These are phyloP conservation scores for Omphalotus guepiniiformis DNA, from an alignment of 768 basidiomycete genomes.

Conservation along the genomic window DNA sequence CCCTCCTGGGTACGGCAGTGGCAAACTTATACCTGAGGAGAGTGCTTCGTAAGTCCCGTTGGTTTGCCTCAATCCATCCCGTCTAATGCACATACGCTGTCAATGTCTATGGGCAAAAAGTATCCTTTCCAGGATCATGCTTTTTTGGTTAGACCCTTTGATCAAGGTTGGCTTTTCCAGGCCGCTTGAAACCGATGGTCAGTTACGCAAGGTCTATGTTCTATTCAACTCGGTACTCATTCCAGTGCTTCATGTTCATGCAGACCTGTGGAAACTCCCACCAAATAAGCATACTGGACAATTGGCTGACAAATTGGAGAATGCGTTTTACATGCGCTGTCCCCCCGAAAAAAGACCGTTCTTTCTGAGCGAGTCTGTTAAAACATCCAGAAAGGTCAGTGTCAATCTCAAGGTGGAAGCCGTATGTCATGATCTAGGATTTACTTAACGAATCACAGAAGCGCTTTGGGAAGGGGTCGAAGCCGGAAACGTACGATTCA, in stretches of 20 bases:
- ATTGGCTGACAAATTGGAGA: slow-evolving; percentile 35
- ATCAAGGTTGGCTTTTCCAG: slow-evolving; percentile 34
- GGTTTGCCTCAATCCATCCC: background rate
- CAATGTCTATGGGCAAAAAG: too few species aligned
- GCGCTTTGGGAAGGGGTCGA: background rate
- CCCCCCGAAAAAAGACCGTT: slow-evolving; percentile 34
- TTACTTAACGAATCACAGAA: background rate
- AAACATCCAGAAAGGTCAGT: background rate
- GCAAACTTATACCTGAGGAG: slow-evolving; percentile 14
- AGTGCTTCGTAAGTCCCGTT: slow-evolving; percentile 12
- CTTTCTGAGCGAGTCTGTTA: background rate
- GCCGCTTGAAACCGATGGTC: slow-evolving; percentile 34
- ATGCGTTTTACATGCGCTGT: slow-evolving; percentile 39
- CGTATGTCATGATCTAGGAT: background rate
- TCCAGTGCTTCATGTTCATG: too few species aligned
- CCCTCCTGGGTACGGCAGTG: slow-evolving; percentile 13
- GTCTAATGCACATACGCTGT: too few species aligned
- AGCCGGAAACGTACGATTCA: slow-evolving; percentile 7
- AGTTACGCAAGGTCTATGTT: background rate
- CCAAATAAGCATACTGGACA: slow-evolving; percentile 24
- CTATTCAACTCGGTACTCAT: background rate
- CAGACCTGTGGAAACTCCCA: slow-evolving; percentile 49
- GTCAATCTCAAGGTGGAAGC: background rate
- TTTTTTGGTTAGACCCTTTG: slow-evolving; percentile 32
- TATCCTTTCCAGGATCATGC: slow-evolving; percentile 26